phyloP scores from a whole-genome alignment of 108 stramenopile genomes.

The Cyclostephanos tholiformis region DNA sequence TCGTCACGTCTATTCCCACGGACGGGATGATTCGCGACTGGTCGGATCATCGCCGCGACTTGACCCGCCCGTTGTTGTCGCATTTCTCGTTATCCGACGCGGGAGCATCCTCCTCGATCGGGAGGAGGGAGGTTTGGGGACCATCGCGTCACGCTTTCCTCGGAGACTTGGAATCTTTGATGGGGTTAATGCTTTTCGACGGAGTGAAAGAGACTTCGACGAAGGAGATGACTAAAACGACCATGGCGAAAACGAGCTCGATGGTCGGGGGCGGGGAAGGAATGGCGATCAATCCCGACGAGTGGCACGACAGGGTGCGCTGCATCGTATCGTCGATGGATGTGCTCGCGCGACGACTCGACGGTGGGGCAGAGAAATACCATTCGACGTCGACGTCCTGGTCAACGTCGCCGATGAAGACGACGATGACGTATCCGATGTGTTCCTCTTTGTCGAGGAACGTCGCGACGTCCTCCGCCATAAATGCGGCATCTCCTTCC shows the following conservation, averaged over 20 bases:
- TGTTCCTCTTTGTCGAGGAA: slow-evolving; percentile 1
- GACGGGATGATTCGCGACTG: background rate
- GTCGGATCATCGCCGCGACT: slow-evolving; percentile 18
- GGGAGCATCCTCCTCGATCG: background rate
- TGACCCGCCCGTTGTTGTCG: slow-evolving; percentile 6
- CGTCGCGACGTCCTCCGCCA: background rate
- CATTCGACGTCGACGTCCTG: background rate
- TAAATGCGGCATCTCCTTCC: background rate
- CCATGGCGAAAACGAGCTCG: background rate
- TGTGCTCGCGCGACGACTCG: slow-evolving; percentile 13
- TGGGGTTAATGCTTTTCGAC: background rate
- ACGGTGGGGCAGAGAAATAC: background rate
- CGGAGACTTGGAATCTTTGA: slow-evolving; percentile 24
- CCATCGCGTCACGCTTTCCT: slow-evolving; percentile 43
- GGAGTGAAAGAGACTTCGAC: background rate
- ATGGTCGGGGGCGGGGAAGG: background rate
- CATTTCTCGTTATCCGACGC: no score
- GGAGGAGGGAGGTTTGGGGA: slow-evolving; percentile 20
- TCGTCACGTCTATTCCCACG: background rate
- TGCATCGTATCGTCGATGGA: slow-evolving; percentile 30
- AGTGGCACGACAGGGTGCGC: slow-evolving; percentile 40
- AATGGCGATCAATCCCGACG: slow-evolving; percentile 14
- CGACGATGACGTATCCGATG: background rate
- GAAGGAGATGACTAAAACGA: background rate
- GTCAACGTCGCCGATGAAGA: background rate